phyloP scores from a whole-genome alignment of 192 early-diverging fungal genomes.

The Backusella sp. region DNA sequence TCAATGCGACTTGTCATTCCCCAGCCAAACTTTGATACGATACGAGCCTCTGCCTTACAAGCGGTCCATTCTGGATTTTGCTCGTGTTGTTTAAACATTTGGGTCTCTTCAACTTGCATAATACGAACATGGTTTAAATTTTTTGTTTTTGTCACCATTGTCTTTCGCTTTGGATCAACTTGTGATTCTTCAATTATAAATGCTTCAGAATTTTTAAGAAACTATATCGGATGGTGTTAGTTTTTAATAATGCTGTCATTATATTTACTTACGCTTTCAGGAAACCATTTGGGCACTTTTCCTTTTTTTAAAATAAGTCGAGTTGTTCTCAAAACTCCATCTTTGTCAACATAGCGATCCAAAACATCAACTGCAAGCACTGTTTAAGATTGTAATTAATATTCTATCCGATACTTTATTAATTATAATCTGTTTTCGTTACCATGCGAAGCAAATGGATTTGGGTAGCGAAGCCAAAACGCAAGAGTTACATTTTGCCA shows the following conservation, averaged over 20 bases:
- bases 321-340: slow-evolving; percentile 82
- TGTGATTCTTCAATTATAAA: slow-evolving; percentile 90
- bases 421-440: background rate
- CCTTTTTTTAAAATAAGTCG: slow-evolving; percentile 90
- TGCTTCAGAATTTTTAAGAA: slow-evolving; percentile 81
- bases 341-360: slow-evolving; percentile 76
- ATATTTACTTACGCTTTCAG: slow-evolving; percentile 42
- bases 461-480: slow-evolving; percentile 95
- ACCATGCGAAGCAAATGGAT: slow-evolving; percentile 91
- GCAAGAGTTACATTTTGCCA: slow-evolving; percentile 88
- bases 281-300: slow-evolving; percentile 86
- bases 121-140: slow-evolving; percentile 93
- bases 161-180: slow-evolving; percentile 73
- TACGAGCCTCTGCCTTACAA: slow-evolving; percentile 78
- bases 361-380: slow-evolving; percentile 94
- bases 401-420: background rate
- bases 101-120: slow-evolving; percentile 91
- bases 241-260: background rate
- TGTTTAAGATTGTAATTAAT: slow-evolving; percentile 4
- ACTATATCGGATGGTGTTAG: slow-evolving; percentile 33
- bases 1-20: slow-evolving; percentile 82
- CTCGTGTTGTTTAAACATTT: slow-evolving; percentile 64
- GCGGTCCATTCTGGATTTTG: slow-evolving; percentile 59
- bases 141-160: slow-evolving; percentile 79
- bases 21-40: slow-evolving; percentile 88